A percentile compares a stretch with the other conserved stretches of the same genome.
Conservation (phyloP, 441 rosid genomes). For the Flueggea neowawraea region DNA sequence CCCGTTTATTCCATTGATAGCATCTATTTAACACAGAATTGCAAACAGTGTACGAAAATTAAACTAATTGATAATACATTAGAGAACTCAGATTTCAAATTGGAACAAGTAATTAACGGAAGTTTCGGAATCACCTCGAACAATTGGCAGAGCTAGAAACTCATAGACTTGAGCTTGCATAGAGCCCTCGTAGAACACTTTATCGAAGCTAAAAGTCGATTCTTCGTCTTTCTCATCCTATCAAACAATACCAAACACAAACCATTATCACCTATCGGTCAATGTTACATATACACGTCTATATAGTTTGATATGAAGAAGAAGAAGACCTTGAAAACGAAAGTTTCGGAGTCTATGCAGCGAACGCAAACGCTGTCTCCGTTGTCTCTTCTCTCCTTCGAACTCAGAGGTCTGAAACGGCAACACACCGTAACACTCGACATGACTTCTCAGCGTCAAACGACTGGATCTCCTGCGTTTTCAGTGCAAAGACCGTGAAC, state of each 20-base stretch:
- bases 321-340: constrained; percentile 45
- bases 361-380: constrained; percentile 40
- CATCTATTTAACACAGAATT: constrained; percentile 38
- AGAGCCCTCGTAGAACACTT: constrained; percentile 54
- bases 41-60: neutral
- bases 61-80: too few relatives aligned
- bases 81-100: too few relatives aligned
- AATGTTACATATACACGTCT: too few relatives aligned
- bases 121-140: constrained; percentile 38
- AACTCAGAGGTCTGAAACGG: constrained; percentile 69
- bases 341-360: constrained; percentile 39
- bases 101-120: too few relatives aligned
- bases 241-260: constrained; percentile 1
- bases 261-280: neutral
- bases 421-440: constrained; percentile 58
- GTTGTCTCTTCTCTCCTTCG: constrained; percentile 38
- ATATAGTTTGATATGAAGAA: too few relatives aligned
- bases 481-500: constrained; percentile 7
- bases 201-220: constrained; percentile 48
- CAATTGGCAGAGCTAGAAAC: constrained; percentile 65
- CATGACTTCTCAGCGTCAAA: constrained; percentile 14
- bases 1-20: constrained; percentile 62
- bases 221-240: constrained; percentile 79
- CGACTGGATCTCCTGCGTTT: neutral
- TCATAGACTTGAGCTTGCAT: constrained; percentile 53